Evolutionary conservation across 805 yeast species (phyloP), one percentile per base, ranked within the genome.

Genomic region (Saccharomycopsis javanensis): DNA sequence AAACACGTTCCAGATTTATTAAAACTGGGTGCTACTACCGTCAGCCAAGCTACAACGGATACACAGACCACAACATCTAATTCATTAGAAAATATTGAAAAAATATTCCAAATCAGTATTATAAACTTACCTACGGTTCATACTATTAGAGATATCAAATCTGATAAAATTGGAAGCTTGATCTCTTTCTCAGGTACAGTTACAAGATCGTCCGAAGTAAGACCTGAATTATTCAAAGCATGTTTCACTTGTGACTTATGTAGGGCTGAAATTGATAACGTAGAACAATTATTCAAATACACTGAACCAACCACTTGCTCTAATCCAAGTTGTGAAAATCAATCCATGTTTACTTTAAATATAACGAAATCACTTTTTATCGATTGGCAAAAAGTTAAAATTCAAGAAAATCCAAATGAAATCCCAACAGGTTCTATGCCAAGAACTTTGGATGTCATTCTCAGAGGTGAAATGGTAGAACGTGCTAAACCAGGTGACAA

Each of bases 341-440:
- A 89, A 67, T 78, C 86, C 1, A 76, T 81, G 56, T 92, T 97
- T 96, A 82, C 95, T 0, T 73, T 94, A 58, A 84, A 87, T 65
- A 83, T 92, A 31, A 71, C 86, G 35, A 88, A 89, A 69, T 88
- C 96, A 0, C 87, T 85, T 60, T 92, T 94, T 66, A 76, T 89
- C 61, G 98, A 92, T 75, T 92, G 99, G 99, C 99, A 92, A 70
- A 86, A 86, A 63, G 92, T 90, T 27, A 81, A 97, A 65, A 86
- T 92, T 62, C 99, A 92, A 69, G 99, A 92, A 67, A 94, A 92
- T 66, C 84, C 97, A n/a, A 86, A 78, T 64, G 98, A 92, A 71
- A 92, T 92, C 57, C 99, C 99, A 28, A 89, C 97, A 0, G 99
- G 99, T 30, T 90, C 97, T 3, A 92, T 92, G 99, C 99, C 99